Conservation (phyloP, 2,329 filamentous ascomycete species). For the Venturia aucupariae region DNA sequence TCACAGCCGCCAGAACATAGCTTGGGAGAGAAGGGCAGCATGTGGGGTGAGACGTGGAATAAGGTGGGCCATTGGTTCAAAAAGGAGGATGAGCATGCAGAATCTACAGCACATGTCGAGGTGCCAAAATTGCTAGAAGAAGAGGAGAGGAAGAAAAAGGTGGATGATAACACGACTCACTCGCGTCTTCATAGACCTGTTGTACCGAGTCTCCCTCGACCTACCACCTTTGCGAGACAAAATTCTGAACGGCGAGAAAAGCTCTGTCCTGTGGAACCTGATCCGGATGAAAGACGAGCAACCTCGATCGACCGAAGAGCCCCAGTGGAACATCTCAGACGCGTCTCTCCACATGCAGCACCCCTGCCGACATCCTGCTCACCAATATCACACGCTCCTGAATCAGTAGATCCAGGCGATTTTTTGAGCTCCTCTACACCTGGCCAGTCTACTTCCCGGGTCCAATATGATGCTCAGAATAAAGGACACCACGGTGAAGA, state of each 20-base stretch:
- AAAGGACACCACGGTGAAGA: not conserved
- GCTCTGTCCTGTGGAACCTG: slow-evolving; percentile 56
- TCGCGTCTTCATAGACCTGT: slow-evolving; percentile 44
- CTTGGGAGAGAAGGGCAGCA: slow-evolving; percentile 7
- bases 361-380: slow-evolving; percentile 29
- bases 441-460: not conserved
- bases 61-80: slow-evolving; percentile 15
- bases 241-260: slow-evolving; percentile 70
- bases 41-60: slow-evolving; percentile 13
- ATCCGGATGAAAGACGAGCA: slow-evolving; percentile 59
- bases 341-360: slow-evolving; percentile 33
- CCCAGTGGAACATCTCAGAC: slow-evolving; percentile 36
- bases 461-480: not conserved
- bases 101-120: not conserved
- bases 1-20: not conserved
- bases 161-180: not conserved
- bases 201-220: slow-evolving; percentile 67
- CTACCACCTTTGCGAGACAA: slow-evolving; percentile 73
- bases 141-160: slow-evolving; percentile 1
- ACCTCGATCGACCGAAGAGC: slow-evolving; percentile 61
- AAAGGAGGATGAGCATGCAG: slow-evolving; percentile 15
- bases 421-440: not conserved
- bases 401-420: slow-evolving; percentile 21
- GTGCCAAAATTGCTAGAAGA: not conserved
- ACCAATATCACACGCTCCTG: slow-evolving; percentile 18